Base-by-base conservation (phyloP, 75 land plant genomes). In the Ceratopteris richardii region DNA sequence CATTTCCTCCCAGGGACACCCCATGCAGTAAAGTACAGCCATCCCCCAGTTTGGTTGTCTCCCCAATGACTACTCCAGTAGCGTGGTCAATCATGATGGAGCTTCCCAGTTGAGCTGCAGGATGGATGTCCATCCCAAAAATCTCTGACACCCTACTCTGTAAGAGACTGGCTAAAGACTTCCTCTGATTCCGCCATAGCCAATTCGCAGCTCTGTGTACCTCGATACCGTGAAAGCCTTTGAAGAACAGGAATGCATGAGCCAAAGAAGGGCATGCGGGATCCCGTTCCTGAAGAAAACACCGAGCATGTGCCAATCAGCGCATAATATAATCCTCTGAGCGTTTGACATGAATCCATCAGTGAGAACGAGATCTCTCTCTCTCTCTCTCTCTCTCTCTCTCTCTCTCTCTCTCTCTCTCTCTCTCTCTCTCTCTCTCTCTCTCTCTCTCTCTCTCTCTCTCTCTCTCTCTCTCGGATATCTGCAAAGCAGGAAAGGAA, bases 11-110 rank as follows among this genome's bases (percentile, higher is more conserved):
- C 0, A 82, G 68, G 11, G 84, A 80, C 1, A 82, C 84, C 25
- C 72, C 64, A 64, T 82, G 86, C 37, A 82, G 72, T 27, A 82
- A 80, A 13, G 84, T 80, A 24, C 80, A 84, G 48, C 80, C 76
- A 70, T 82, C 69, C 6, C 84, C 84, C 2, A 82, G 53, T 1
- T 59, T 73, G 0, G 80, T 72, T 10, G 67, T 70, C 67, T 70
- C 73, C 12, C 73, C 73, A 0, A 70, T 54, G 20, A 70, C 61
- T 29, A 70, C 17, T 21, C 67, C 73, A 3, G 67, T 70, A 5
- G 67, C 73, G 25, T 71, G 73, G 68, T 71, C 69, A 18, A 71
- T 47, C 2, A 65, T 62, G 23, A 66, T 55, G 0, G 58, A 62
- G 7, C 29, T 2, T 10, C 70, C 60, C 1, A 63, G 31, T 14